phyloP scores from a whole-genome alignment of 2,329 filamentous ascomycete genomes.

The Cryphonectria carpinicola region DNA sequence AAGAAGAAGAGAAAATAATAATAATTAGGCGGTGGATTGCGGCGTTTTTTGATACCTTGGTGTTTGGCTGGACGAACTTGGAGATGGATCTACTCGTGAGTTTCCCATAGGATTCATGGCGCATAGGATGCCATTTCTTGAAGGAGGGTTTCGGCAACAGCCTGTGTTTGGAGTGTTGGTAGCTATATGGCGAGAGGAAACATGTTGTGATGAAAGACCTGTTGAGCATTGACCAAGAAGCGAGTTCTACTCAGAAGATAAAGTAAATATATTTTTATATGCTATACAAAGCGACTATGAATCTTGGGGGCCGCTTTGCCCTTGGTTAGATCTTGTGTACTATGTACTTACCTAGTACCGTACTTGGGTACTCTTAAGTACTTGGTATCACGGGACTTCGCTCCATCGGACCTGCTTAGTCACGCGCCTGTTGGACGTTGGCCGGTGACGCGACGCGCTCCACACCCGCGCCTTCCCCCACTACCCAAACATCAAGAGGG shows the following conservation, averaged over 20 bases:
- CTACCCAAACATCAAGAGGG: not conserved
- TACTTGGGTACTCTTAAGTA: too few relatives aligned
- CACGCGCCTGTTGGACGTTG: constrained; percentile 12
- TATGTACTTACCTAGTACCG: not conserved
- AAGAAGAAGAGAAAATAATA: not conserved
- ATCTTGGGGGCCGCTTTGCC: not conserved
- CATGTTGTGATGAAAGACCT: not conserved
- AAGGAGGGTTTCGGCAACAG: not conserved
- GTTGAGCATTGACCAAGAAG: not conserved
- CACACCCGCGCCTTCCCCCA: constrained; percentile 15
- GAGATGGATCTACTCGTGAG: constrained; percentile 11
- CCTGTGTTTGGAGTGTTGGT: not conserved
- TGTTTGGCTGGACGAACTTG: not conserved
- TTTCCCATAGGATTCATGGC: constrained; percentile 11
- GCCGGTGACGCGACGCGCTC: constrained; percentile 22
- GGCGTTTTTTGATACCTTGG: not conserved
- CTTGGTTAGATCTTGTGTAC: not conserved
- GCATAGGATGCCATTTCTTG: constrained; percentile 5
- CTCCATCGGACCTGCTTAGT: constrained; percentile 12
- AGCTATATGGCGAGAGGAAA: constrained; percentile 1
- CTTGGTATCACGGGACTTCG: constrained; percentile 22
- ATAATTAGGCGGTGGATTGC: not conserved
- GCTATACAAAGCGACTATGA: not conserved
- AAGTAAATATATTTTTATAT: not conserved
- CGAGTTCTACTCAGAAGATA: not conserved